These are phyloP conservation scores for Arabidopsis thaliana DNA, from an alignment of 345 rosid genomes.

Conservation along the genomic window TAIR10.1 NC_003070.9:24955001-24955500, in stretches of 20 bases:
- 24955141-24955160: constrained; percentile 64
- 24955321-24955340: constrained; percentile 40
- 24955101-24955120: constrained; percentile 66
- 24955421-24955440: constrained; percentile 31
- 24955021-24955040: constrained; percentile 69
- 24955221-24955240: constrained; percentile 73
- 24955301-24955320: constrained; percentile 48
- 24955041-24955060: constrained; percentile 76
- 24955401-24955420: constrained; percentile 63
- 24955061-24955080: constrained; percentile 70
- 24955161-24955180: constrained; percentile 45
- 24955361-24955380: constrained; percentile 57
- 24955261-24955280: constrained; percentile 53
- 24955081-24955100: constrained; percentile 74
- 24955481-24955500: background rate
- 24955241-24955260: constrained; percentile 69
- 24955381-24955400: constrained; percentile 54
- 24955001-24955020: constrained; percentile 88
- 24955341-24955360: constrained; percentile 61
- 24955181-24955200: constrained; percentile 72
- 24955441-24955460: background rate
- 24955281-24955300: constrained; percentile 23
- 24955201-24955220: constrained; percentile 80
- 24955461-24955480: background rate
- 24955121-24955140: constrained; percentile 73